Evolutionary conservation across 164 flowering plant species (phyloP).

Genomic region (Stephania japonica): DNA sequence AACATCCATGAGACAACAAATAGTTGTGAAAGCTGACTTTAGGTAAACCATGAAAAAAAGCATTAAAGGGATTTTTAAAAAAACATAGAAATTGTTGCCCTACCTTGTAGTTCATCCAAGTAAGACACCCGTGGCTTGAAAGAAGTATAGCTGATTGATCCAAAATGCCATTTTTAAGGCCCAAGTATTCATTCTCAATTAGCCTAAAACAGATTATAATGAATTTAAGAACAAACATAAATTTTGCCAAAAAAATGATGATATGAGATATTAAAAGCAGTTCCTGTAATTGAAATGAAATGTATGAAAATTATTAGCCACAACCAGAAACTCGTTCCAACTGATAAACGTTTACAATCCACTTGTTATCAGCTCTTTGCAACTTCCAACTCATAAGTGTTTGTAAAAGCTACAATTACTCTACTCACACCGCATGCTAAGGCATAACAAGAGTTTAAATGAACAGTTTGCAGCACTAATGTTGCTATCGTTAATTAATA

Average conservation of each 20-base stretch:
- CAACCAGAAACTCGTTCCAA: not conserved
- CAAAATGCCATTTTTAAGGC: conserved; percentile 85
- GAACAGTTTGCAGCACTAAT: not conserved
- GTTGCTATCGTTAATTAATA: not conserved
- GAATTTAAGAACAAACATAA: not conserved
- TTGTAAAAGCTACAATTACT: not conserved
- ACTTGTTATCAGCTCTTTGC: not conserved
- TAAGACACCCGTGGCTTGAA: conserved; percentile 75
- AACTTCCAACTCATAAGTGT: not conserved
- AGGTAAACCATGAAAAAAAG: too few species aligned
- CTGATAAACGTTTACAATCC: not conserved
- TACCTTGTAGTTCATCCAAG: conserved; percentile 95
- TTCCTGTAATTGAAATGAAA: not conserved
- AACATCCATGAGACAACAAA: too few species aligned
- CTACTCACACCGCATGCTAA: not conserved
- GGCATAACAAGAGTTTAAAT: not conserved
- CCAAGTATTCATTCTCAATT: conserved; percentile 88
- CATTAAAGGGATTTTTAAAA: too few species aligned
- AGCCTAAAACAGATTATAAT: conserved; percentile 42
- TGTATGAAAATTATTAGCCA: not conserved
- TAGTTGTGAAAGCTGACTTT: too few species aligned
- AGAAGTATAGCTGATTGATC: conserved; percentile 94
- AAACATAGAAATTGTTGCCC: conserved; percentile 3
- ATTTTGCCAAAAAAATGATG: not conserved
- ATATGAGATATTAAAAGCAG: not conserved